Base-by-base conservation (phyloP, 306 rosid species). In the Pyrus bretschneideri region DNA sequence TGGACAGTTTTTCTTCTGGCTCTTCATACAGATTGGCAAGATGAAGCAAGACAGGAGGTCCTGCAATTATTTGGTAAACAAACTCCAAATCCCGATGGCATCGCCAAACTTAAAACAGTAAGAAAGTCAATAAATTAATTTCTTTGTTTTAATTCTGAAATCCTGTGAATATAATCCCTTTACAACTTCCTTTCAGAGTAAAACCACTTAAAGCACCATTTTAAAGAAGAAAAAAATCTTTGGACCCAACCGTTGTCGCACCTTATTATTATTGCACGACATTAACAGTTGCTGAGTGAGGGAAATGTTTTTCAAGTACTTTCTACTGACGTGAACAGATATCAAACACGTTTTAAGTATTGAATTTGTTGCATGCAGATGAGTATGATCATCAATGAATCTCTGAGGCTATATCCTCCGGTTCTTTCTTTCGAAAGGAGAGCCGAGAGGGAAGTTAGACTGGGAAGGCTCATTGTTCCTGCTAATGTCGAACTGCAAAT, bases 1-100 rank as follows among this genome's bases (percentile, higher is more conserved):
- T 81, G 81, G 84, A 76, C 81, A 17, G 75, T 81, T 1, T 67
- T 72, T 63, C 81, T 81, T 46, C 78, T 77, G 22, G 81, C 81
- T 25, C 30, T 30, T 30, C 66, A 81, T 55, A 23, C 72, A 6
- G 76, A 81, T 17, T 81, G 85, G 85, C 85, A 81, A 77, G 85
- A 71, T 27, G 25, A 72, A 55, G 81, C 71, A 58, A 58, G 79
- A 67, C 58, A 67, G 22, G 85, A 81, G 68, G 84, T 76, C 33
- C 49, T 81, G 23, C 52, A 76, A 10, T n/a, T 76, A 52, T 76
- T 76, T 52, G 77, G 84, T 12, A 68, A 22, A 22, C 51, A 76
- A 23, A 60, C 17, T 12, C 80, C 77, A n/a, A 70, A 44, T 11
- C 58, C 85, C 2, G 67, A 67, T 21, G 61, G 71, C 65, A 67